Evolutionary conservation across 2,329 filamentous ascomycete genomes (phyloP), one percentile per base, ranked within the genome.

Genomic region (Coniochaeta sp.): DNA sequence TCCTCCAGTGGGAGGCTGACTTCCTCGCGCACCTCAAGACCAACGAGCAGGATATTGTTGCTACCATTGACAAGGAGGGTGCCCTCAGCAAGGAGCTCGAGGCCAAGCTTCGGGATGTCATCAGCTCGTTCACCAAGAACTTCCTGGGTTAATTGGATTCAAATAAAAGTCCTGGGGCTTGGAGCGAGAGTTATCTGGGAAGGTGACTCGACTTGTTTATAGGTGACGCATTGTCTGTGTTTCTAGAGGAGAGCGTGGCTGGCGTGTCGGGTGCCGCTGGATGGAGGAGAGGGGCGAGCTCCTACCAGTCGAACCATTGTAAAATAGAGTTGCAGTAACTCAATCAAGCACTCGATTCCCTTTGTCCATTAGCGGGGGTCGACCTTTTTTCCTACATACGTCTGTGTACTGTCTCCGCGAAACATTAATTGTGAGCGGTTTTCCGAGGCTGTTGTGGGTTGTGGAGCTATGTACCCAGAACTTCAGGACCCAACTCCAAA

Each of bases 1-100:
- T 99, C 70, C 87, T 95, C 66, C 78, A 86, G 77, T 99, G 93
- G 92, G 95, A 99, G 86, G 70, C 88, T 72, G 93, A 98, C 81
- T 96, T 96, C 89, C 83, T 97, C 65, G 81, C 89, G 68, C 90
- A 97, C 85, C 84, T 99, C 74, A 92, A 88, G 85, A 89, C 85
- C 77, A 96, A 93, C 84, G 90, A 97, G 86, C 73, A 85, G 57
- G 92, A 93, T 66, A 79, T 98, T 67, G 80, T 96, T 66, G 82
- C 87, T 71, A 89, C 86, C 71, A 97, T 99, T 69, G 92, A 96
- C 73, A 95, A 93, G 86, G 92, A 98, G 86, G 93, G 93, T 77
- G 85, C 91, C 66, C 79, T 99, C 76, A 95, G 90, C 89, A 97
- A 97, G 87, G 93, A 96, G 43, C 82, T 92, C 57, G 95, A 96